Conservation (phyloP, 257 asterid genomes). For the Forsythia suspensa region DNA sequence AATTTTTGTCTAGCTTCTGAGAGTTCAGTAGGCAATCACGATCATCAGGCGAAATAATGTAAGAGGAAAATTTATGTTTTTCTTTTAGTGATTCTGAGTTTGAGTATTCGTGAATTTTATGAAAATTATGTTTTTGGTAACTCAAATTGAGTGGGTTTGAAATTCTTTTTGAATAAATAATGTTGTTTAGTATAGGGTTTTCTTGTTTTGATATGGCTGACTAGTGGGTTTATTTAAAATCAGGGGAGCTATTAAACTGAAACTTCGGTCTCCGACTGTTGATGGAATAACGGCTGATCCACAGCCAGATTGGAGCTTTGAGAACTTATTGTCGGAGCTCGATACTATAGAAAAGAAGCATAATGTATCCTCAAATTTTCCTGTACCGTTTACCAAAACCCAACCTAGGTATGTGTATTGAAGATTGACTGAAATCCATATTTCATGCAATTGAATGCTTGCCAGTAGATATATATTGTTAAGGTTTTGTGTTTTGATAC, state of each 20-base stretch:
- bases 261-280: slow-evolving; percentile 44
- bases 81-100: neutral
- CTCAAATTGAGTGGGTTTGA: slow-evolving; percentile 5
- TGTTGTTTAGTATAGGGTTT: slow-evolving; percentile 5
- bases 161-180: neutral
- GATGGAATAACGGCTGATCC: slow-evolving; percentile 71
- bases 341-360: slow-evolving; percentile 50
- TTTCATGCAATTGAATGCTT: neutral
- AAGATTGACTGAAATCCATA: neutral
- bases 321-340: slow-evolving; percentile 61
- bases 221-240: slow-evolving; percentile 14
- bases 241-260: slow-evolving; percentile 59
- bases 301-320: slow-evolving; percentile 83
- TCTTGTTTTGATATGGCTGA: slow-evolving; percentile 4
- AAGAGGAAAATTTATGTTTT: neutral
- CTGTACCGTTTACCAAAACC: slow-evolving; percentile 44
- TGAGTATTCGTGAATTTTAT: neutral
- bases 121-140: slow-evolving; percentile 1
- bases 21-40: neutral
- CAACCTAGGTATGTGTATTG: slow-evolving; percentile 46
- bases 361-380: slow-evolving; percentile 29
- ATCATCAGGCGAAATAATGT: neutral
- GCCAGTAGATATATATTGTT: neutral
- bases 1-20: neutral
- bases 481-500: slow-evolving; percentile 13